Evolutionary conservation across 164 flowering plant genomes (phyloP).

Genomic region (Malania oleifera): DNA sequence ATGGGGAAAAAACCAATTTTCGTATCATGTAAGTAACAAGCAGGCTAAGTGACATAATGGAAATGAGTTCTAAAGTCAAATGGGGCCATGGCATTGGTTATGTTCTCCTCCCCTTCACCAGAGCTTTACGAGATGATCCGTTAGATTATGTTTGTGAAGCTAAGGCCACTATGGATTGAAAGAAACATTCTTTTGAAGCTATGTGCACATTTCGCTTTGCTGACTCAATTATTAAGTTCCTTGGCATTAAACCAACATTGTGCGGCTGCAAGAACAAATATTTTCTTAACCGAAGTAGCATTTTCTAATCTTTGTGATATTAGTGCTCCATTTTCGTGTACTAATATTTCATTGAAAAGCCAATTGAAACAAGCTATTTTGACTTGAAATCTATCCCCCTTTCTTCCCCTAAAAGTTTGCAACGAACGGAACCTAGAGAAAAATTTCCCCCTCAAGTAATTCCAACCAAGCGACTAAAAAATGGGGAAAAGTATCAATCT

Average conservation of each 20-base stretch:
- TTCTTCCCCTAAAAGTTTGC: no score
- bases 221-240: slow-evolving; percentile 23
- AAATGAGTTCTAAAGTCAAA: slow-evolving; percentile 28
- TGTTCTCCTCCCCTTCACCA: slow-evolving; percentile 52
- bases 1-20: no score
- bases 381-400: no score
- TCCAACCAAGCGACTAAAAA: neutral
- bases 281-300: no score
- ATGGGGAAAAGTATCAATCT: neutral
- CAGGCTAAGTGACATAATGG: slow-evolving; percentile 68
- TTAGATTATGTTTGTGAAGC: slow-evolving; percentile 57
- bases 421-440: neutral
- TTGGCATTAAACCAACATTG: no score
- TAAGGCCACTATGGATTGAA: slow-evolving; percentile 50
- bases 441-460: neutral
- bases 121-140: slow-evolving; percentile 41
- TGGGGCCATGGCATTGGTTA: slow-evolving; percentile 70
- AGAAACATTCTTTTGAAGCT: slow-evolving; percentile 62
- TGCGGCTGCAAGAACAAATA: no score
- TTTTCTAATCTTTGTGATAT: no score
- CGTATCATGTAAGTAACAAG: no score
- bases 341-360: no score
- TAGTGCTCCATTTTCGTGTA: no score
- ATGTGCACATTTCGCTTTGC: slow-evolving; percentile 26
- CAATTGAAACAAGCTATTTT: no score